phyloP scores from a whole-genome alignment of 2,329 filamentous ascomycete species.

The Curvularia lunata region DNA sequence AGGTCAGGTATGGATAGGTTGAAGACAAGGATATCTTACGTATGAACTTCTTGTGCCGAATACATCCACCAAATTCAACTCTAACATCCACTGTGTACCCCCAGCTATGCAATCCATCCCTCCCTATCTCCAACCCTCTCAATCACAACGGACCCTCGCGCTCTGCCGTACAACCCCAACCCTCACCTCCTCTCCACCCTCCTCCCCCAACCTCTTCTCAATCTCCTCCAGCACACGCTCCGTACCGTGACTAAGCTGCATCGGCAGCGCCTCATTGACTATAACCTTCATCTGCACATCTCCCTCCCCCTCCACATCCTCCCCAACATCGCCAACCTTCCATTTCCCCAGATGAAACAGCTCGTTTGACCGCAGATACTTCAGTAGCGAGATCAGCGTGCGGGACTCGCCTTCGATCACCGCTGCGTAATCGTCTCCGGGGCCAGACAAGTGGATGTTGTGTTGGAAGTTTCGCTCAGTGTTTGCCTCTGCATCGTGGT shows the following conservation, averaged over 20 bases:
- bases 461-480: not conserved
- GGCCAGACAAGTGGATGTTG: not conserved
- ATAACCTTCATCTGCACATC: constrained; percentile 6
- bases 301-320: not conserved
- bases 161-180: not conserved
- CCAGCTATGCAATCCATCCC: too few relatives aligned
- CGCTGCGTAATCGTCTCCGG: not conserved
- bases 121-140: not conserved
- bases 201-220: not conserved
- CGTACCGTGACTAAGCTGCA: not conserved
- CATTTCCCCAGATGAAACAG: not conserved
- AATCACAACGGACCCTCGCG: not conserved
- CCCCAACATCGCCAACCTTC: not conserved
- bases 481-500: not conserved
- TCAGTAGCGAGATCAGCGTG: not conserved
- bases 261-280: not conserved
- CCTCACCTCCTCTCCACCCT: not conserved
- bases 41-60: not conserved
- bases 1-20: constrained; percentile 64
- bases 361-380: not conserved
- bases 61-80: not conserved
- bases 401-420: not conserved
- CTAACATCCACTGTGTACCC: not conserved
- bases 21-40: not conserved
- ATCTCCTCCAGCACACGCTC: not conserved